A percentile compares a stretch with the other conserved stretches of the same genome.
Conservation (phyloP, 768 basidiomycete species). For the Lanmaoa pseudosensibilis region DNA sequence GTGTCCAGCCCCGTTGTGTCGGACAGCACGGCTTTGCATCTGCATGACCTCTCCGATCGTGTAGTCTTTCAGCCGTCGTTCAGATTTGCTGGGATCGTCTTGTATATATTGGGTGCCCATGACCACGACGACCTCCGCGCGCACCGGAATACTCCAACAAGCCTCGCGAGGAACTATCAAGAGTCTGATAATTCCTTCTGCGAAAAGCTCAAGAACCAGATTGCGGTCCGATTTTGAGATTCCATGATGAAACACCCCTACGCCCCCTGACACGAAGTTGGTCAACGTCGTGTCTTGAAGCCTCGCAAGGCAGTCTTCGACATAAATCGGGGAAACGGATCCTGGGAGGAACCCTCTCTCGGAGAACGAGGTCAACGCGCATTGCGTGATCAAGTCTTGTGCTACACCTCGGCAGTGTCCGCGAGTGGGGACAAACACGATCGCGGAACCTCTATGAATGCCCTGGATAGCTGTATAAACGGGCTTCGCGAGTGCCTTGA, state of each 20-base stretch:
- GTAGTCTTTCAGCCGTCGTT: constrained; percentile 80
- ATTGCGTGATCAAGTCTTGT: constrained; percentile 83
- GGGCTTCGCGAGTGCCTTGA: constrained; percentile 92
- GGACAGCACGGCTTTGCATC: constrained; percentile 89
- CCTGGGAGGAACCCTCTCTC: constrained; percentile 66
- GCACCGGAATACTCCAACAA: constrained; percentile 88
- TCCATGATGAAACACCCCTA: constrained; percentile 84
- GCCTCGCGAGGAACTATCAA: constrained; percentile 80
- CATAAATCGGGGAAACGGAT: constrained; percentile 45
- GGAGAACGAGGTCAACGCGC: constrained; percentile 71
- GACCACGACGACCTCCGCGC: constrained; percentile 77
- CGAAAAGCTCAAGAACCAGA: constrained; percentile 78
- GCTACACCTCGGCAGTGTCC: constrained; percentile 73
- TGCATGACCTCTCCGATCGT: constrained; percentile 75
- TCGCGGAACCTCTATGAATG: constrained; percentile 45
- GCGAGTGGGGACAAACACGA: constrained; percentile 89
- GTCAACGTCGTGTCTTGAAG: constrained; percentile 62
- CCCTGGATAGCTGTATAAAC: constrained; percentile 71
- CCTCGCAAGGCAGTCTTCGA: constrained; percentile 58
- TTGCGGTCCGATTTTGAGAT: constrained; percentile 65
- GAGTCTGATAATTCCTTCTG: constrained; percentile 75
- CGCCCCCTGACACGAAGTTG: constrained; percentile 79
- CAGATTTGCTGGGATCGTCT: constrained; percentile 43
- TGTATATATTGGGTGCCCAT: constrained; percentile 90
- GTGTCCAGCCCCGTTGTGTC: constrained; percentile 55